Evolutionary conservation across 176 grass and related monocot genomes (phyloP), one percentile per base, ranked within the genome.

Genomic region (Oropetium thomaeum): DNA sequence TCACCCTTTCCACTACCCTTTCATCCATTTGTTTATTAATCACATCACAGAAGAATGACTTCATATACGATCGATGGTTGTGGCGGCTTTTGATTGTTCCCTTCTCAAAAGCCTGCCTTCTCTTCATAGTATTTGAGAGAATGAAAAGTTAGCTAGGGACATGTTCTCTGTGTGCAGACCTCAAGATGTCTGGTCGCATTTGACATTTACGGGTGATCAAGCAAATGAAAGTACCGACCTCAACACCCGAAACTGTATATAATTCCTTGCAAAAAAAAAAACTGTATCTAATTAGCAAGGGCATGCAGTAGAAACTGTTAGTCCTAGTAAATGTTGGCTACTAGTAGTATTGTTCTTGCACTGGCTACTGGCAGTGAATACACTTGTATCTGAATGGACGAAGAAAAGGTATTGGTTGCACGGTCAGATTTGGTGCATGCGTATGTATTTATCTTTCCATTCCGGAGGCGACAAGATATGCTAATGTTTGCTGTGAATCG

Each of bases 51-150:
- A 62, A n/a, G 17, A 55, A 71, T 19, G 65, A 68, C 29, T 35
- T 43, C 33, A 40, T 31, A 40, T 31, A 20, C 17, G 5, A 29
- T 60, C 4, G 8, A 39, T 38, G 1, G 5, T 12, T 0, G 31
- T 4, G 26, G 34, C 33, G 16, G n/a, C 64, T 30, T 74, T 76
- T 60, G 62, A 83, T 75, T 76, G 81, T 83, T 83, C 53, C 10
- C 52, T 83, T 30, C 40, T 17, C 17, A 76, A 83, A 69, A 52
- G 38, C 22, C 38, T 31, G 63, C 54, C 17, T 27, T 49, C 45
- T 58, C 17, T 27, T 49, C 45, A 45, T 76, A 44, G 38, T 69
- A 62, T 69, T 5, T 17, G 41, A 75, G 57, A 76, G 57, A 69
- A 69, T n/a, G 15, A 2, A 12, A 44, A 10, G 30, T n/a, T n/a